phyloP scores from a whole-genome alignment of 164 flowering plant species.

The Cinnamomum chago region DNA sequence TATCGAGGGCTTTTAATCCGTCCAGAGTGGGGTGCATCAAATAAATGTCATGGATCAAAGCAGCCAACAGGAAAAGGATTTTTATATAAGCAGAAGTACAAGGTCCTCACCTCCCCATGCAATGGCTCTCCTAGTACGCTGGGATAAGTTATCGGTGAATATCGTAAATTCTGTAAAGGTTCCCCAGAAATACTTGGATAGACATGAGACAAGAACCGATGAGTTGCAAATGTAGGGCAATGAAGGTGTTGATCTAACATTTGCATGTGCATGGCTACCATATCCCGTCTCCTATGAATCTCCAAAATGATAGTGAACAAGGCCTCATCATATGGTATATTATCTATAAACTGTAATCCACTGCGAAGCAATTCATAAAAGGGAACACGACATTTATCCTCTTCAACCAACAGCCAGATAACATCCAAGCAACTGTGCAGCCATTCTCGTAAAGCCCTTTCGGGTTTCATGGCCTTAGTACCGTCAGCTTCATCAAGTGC shows the following conservation, averaged over 20 bases:
- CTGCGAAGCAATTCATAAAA: conserved; percentile 92
- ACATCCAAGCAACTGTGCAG: conserved; percentile 91
- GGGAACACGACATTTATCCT: conserved; percentile 86
- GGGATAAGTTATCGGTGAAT: conserved; percentile 91
- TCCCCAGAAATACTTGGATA: conserved; percentile 64
- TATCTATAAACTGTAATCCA: conserved; percentile 87
- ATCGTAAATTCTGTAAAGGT: conserved; percentile 54
- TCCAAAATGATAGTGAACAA: conserved; percentile 87
- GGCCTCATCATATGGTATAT: conserved; percentile 94
- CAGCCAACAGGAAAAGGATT: background rate
- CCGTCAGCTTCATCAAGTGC: conserved; percentile 56
- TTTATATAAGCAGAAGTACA: background rate
- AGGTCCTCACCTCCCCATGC: conserved; percentile 86
- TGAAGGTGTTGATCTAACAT: conserved; percentile 99
- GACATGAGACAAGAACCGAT: conserved; percentile 58
- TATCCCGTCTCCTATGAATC: conserved; percentile 92
- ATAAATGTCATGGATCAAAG: background rate
- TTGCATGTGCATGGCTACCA: conserved; percentile 99
- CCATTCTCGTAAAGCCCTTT: conserved; percentile 74
- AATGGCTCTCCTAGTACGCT: conserved; percentile 96
- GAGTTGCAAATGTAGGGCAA: conserved; percentile 94
- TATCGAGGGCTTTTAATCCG: background rate
- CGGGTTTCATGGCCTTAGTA: conserved; percentile 55
- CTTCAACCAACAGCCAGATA: conserved; percentile 87
- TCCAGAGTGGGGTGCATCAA: background rate